Evolutionary conservation across 257 asterid genomes (phyloP), one percentile per base, ranked within the genome.

Genomic region (Nicotiana otophora): DNA sequence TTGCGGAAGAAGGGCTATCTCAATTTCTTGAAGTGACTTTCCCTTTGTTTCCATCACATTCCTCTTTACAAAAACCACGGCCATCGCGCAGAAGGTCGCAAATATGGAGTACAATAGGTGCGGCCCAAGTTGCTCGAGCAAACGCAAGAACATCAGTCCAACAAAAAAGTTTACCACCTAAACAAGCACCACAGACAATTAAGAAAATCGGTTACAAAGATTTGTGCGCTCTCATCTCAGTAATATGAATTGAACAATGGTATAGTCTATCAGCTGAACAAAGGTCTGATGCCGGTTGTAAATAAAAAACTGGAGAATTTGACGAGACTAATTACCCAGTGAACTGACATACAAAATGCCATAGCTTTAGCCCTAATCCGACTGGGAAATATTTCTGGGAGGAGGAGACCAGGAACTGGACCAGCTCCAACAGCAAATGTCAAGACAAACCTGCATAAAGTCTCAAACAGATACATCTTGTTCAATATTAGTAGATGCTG

Each of bases 371-470:
- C 98, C 86, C 98, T 88, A 31, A 95, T 95, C 83, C 91, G 92
- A 89, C 85, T 87, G 76, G 97, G 88, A 65, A 93, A 88, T 83
- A 95, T 87, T 90, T 95, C 98, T 10, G 98, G 93, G 78, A 95
- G 94, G 57, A 95, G 87, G 77, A 95, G 98, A 80, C 88, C 87
- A 39, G 98, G 98, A 36, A 95, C 98, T 53, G 98, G 98, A 84
- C 98, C 98, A 69, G 98, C 98, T 68, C 98, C 98, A 85, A 91
- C 86, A 48, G 98, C 93, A 90, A 93, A 95, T 88, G 91, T 89
- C 61, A 90, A 85, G 80, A 95, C 98, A 85, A 93, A 95, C 89
- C 98, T 95, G 94, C 86, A 86, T 19, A 83, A 84, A 76, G 80
- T 85, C 20, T 64, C 55, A 15, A 42, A 33, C n/a, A 7, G 60